These are phyloP conservation scores for Plasmodium vivax DNA, from an alignment of 169 alveolate genomes.

Conservation along the genomic window DNA sequence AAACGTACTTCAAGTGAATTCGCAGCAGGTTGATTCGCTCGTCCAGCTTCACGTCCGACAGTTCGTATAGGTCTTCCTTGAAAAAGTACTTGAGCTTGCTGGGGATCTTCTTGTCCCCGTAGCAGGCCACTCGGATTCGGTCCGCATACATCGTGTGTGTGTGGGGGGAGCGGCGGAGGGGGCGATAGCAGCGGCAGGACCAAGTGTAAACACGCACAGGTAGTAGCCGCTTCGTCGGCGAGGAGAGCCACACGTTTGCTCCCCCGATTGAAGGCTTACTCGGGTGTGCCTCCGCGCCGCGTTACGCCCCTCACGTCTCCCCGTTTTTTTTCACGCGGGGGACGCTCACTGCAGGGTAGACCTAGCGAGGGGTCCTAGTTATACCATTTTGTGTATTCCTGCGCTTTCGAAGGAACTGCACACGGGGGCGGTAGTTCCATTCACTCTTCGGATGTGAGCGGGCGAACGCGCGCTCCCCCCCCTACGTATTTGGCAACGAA, in stretches of 20 bases:
- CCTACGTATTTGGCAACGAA: not conserved
- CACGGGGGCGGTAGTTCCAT: not conserved
- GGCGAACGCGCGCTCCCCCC: not conserved
- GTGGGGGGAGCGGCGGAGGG: not conserved
- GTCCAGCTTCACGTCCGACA: constrained; percentile 52
- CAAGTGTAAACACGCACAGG: not conserved
- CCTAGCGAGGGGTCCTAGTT: not conserved
- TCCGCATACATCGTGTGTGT: constrained; percentile 26
- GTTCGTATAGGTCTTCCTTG: constrained; percentile 54
- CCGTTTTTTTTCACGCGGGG: not conserved
- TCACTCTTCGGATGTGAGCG: not conserved
- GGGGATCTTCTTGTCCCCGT: constrained; percentile 52
- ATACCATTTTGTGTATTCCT: not conserved
- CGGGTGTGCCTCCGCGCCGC: not conserved
- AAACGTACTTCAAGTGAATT: constrained; percentile 25
- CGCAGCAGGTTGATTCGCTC: constrained; percentile 35
- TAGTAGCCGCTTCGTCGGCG: not conserved
- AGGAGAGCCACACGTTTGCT: not conserved
- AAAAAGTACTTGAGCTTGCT: constrained; percentile 44
- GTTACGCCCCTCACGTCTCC: not conserved
- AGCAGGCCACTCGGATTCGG: constrained; percentile 31
- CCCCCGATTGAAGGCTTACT: too few relatives aligned
- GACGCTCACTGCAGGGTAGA: not conserved
- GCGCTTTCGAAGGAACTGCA: not conserved
- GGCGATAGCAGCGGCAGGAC: not conserved